Base-by-base conservation (phyloP, 2,329 filamentous ascomycete species). In the Trichoderma sp. region DNA sequence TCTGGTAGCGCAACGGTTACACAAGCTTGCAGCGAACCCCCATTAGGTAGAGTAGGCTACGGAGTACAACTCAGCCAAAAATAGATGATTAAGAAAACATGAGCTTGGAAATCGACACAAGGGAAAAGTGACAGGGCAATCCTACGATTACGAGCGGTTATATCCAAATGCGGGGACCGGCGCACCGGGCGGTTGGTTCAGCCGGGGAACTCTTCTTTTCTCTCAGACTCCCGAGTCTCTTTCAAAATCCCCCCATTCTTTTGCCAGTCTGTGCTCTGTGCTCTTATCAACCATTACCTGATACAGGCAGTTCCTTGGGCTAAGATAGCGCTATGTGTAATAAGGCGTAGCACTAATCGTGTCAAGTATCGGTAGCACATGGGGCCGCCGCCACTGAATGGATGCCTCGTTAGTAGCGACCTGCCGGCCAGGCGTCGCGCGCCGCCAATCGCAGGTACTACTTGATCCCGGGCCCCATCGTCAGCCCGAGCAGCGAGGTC, bases 221-320 rank as follows among this genome's bases (percentile, higher is more conserved):
- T 47, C 17, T 63, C 23, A 7, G 15, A 12, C 0, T 63, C 8
- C 9, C 9, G 8, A 50, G 26, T 57, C 23, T 28, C 20, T 55
- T 20, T 26, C 50, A 1, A 7, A 23, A 26, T 55, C 23, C 53
- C 50, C 26, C 53, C 23, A 57, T 57, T 57, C 43, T 50, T 50
- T 50, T 50, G 43, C n/a, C 43, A 50, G 43, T 50, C 43, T 50
- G 43, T 50, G 43, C 63, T 50, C 43, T 50, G 43, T 50, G 43
- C 63, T 66, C 47, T 57, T 66, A 57, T 66, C 63, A 66, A 66
- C 63, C 26, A 66, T 66, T 66, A 55, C 63, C 63, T 55, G 32
- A 66, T 66, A 57, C 32, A 17, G 43, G 47, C 63, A 66, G 28
- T 50, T 66, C 7, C 20, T 17, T 17, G 47, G n/a, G 34, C 64